Conservation (phyloP, 2,329 filamentous ascomycete genomes). For the Apiospora kogelbergensis region DNA sequence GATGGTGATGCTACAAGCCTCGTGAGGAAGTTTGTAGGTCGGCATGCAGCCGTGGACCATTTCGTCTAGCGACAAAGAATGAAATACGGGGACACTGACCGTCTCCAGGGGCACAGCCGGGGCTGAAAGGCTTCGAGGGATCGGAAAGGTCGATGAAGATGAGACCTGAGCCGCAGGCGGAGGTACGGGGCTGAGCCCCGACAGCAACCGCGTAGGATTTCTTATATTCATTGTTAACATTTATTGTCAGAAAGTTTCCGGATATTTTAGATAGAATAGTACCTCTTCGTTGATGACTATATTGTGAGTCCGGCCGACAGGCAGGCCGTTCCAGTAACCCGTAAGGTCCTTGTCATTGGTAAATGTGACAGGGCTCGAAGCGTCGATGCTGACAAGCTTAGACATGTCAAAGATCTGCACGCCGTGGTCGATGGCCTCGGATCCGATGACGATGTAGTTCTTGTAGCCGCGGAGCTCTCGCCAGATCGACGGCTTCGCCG, state of each 20-base stretch:
- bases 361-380: slow-evolving; percentile 36
- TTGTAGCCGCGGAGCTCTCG: slow-evolving; percentile 41
- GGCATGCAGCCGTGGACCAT: not conserved
- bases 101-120: slow-evolving; percentile 53
- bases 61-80: not conserved
- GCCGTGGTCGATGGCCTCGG: slow-evolving; percentile 48
- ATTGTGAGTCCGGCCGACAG: slow-evolving; percentile 38
- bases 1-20: not conserved
- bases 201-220: slow-evolving; percentile 48
- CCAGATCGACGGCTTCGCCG: slow-evolving; percentile 28
- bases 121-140: slow-evolving; percentile 49
- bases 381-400: slow-evolving; percentile 48
- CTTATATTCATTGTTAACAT: slow-evolving; percentile 50
- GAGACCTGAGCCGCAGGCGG: slow-evolving; percentile 38
- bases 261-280: too few relatives aligned
- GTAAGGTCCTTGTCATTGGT: slow-evolving; percentile 33
- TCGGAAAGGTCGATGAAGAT: slow-evolving; percentile 59
- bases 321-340: slow-evolving; percentile 31
- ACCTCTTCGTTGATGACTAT: too few relatives aligned
- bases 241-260: too few relatives aligned
- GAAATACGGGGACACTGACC: slow-evolving; percentile 28
- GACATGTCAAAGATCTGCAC: slow-evolving; percentile 65
- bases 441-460: slow-evolving; percentile 36
- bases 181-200: slow-evolving; percentile 40
- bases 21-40: not conserved